Conservation (phyloP, 305 asterid species). For the Solanum chacoense region DNA sequence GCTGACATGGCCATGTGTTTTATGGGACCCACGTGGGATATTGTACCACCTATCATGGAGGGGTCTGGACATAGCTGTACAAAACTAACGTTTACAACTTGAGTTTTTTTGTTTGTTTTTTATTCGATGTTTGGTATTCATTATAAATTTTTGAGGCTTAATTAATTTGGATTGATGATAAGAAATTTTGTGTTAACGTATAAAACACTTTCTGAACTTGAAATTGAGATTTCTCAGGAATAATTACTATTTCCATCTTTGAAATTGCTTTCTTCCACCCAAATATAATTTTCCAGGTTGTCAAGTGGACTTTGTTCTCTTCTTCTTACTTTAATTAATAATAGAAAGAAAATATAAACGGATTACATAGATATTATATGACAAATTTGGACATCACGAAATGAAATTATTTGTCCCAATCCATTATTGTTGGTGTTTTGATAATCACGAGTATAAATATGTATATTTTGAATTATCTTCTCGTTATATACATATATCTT, state of each 20-base stretch:
- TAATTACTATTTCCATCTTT: not conserved
- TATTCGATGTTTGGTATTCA: fast-evolving
- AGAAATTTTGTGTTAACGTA: not conserved
- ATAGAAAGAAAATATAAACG: not conserved
- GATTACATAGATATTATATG: not conserved
- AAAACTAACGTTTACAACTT: not conserved
- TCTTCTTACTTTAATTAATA: not conserved
- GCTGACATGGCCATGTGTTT: conserved; percentile 20
- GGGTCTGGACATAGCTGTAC: conserved; percentile 12
- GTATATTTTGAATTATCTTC: not conserved
- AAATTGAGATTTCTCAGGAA: not conserved
- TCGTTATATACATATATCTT: not conserved
- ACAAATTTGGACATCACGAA: not conserved
- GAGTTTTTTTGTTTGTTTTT: not conserved
- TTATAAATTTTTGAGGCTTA: not conserved
- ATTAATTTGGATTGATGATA: not conserved
- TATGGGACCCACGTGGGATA: not conserved
- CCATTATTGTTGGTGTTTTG: not conserved
- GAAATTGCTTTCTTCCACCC: not conserved
- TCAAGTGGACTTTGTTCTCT: not conserved
- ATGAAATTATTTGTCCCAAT: not conserved
- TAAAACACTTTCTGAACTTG: fast-evolving
- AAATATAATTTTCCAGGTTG: not conserved
- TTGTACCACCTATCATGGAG: not conserved
- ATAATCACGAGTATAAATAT: not conserved